Percentiles rank a stretch among this genome's conserved stretches.
Conservation (phyloP, 1,284 basidiomycete species). For the Fomes fomentarius region DNA sequence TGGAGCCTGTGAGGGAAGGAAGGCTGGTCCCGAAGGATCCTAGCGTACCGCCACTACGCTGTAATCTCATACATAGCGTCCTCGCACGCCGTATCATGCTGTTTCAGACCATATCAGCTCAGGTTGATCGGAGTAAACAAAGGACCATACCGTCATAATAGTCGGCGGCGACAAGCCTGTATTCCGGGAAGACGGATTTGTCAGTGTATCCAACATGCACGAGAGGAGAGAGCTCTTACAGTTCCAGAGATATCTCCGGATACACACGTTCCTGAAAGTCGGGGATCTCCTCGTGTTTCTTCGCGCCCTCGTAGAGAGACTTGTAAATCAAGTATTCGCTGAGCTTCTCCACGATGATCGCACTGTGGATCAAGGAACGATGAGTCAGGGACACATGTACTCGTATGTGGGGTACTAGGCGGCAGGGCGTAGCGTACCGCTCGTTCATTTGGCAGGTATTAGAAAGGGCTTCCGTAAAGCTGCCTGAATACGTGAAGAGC, state of each 20-base stretch:
- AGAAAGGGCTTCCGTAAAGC: constrained; percentile 52
- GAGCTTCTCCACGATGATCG: constrained; percentile 79
- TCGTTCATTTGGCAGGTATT: constrained; percentile 52
- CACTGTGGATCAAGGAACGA: constrained; percentile 42
- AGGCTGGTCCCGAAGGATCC: too few species aligned
- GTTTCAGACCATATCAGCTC: not conserved
- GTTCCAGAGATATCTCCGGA: constrained; percentile 80
- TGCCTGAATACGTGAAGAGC: constrained; percentile 36
- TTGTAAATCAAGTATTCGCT: constrained; percentile 85
- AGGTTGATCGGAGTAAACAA: not conserved
- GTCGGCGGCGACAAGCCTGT: constrained; percentile 71
- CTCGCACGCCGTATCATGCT: not conserved
- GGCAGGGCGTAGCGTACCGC: constrained; percentile 37
- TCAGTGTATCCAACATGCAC: not conserved
- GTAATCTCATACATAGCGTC: too few species aligned
- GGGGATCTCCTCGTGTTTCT: constrained; percentile 70
- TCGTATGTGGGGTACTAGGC: not conserved
- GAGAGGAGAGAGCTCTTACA: constrained; percentile 55
- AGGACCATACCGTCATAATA: constrained; percentile 65
- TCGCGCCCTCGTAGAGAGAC: constrained; percentile 60
- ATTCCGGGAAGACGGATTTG: constrained; percentile 1
- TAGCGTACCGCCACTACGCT: too few species aligned
- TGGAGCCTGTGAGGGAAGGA: too few species aligned
- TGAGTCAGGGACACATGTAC: not conserved
- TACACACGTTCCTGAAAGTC: constrained; percentile 79